Evolutionary conservation across 202 grass and related monocot species (phyloP).

Genomic region (Zoysia matrella): DNA sequence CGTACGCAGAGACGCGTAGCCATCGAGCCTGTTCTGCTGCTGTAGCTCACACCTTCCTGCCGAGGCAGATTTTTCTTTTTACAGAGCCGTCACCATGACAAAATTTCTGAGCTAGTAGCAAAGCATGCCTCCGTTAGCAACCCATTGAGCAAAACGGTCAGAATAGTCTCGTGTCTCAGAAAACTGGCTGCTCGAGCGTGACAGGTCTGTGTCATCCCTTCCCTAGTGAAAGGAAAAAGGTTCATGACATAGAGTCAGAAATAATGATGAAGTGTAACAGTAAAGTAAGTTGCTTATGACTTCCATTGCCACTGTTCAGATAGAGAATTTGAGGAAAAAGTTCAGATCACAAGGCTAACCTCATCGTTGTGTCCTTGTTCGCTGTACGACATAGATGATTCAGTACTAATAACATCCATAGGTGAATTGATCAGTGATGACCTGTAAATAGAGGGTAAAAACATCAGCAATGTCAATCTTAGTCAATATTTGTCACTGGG

Average conservation of each 20-base stretch:
- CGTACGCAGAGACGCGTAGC: neutral
- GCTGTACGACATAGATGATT: too few species aligned
- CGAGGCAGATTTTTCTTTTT: neutral
- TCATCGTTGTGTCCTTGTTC: conserved; percentile 43
- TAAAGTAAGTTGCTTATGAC: neutral
- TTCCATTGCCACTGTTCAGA: neutral
- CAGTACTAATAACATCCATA: too few species aligned
- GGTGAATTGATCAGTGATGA: conserved; percentile 60
- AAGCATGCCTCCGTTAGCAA: conserved; percentile 69
- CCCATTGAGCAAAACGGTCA: conserved; percentile 76
- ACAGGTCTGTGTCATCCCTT: conserved; percentile 48
- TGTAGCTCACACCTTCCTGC: conserved; percentile 16
- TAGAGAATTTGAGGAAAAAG: conserved; percentile 2
- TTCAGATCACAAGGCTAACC: conserved; percentile 40
- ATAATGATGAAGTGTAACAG: too few species aligned
- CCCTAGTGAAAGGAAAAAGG: neutral
- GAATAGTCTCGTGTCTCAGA: conserved; percentile 61
- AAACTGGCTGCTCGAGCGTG: conserved; percentile 49
- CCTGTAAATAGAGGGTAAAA: conserved; percentile 53
- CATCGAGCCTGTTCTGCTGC: neutral
- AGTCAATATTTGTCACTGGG: neutral
- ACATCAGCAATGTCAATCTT: neutral
- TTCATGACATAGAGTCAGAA: neutral
- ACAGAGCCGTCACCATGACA: neutral
- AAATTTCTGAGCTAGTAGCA: conserved; percentile 61